Percentiles rank a stretch among this genome's conserved stretches.
Conservation (phyloP, 768 basidiomycete species). For the Podaxis rugospora region DNA sequence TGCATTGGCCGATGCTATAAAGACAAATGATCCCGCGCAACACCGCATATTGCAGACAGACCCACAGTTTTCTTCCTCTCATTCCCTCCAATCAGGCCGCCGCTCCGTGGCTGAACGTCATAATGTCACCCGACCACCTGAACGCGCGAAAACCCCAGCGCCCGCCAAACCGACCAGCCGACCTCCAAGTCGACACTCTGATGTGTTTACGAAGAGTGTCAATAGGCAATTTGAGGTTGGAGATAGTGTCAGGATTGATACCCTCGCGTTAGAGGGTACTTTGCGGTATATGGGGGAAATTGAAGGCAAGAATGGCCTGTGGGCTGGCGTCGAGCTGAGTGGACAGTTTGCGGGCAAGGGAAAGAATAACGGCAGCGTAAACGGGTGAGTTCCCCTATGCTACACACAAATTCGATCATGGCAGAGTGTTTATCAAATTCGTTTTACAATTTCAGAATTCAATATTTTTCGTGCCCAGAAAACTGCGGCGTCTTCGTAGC, state of each 20-base stretch:
- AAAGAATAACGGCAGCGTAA: slow-evolving; percentile 91
- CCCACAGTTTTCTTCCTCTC: slow-evolving; percentile 30
- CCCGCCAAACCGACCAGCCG: slow-evolving; percentile 36
- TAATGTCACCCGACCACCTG: slow-evolving; percentile 25
- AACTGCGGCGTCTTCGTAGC: slow-evolving; percentile 92
- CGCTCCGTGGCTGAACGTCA: slow-evolving; percentile 42
- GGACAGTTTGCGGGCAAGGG: slow-evolving; percentile 87
- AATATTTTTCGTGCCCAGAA: slow-evolving; percentile 82
- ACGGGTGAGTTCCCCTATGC: slow-evolving; percentile 57
- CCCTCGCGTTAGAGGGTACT: slow-evolving; percentile 82
- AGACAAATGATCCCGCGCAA: slow-evolving; percentile 73
- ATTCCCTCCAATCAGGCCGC: slow-evolving; percentile 52
- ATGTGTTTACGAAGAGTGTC: slow-evolving; percentile 39
- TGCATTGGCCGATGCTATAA: slow-evolving; percentile 78
- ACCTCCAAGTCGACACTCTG: slow-evolving; percentile 65
- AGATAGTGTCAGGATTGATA: slow-evolving; percentile 83
- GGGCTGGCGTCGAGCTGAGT: slow-evolving; percentile 90
- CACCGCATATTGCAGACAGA: slow-evolving; percentile 47
- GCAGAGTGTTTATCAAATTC: slow-evolving; percentile 1
- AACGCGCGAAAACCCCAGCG: slow-evolving; percentile 52
- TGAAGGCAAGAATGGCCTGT: slow-evolving; percentile 83
- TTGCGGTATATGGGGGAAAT: slow-evolving; percentile 81
- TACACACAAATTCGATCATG: slow-evolving; percentile 1
- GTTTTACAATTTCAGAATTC: slow-evolving; percentile 43
- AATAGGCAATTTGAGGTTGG: slow-evolving; percentile 61